Conservation (phyloP, 352 stramenopile species). For the Globisporangium cylindrosporum region DNA sequence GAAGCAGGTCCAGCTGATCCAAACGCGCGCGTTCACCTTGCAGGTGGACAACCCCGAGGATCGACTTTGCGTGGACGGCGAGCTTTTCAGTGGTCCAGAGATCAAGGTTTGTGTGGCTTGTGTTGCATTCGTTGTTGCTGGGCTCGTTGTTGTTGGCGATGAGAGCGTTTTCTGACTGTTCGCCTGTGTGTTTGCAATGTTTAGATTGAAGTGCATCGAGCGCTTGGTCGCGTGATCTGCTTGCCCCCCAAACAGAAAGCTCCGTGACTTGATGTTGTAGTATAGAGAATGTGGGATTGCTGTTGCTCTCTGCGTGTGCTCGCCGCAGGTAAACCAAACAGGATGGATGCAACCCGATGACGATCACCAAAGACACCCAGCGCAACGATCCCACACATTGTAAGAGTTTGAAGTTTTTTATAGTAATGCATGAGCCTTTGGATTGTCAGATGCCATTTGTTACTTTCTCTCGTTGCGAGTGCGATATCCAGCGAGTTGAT, state of each 20-base stretch:
- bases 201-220: conserved; percentile 37
- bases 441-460: background rate
- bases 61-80: conserved; percentile 61
- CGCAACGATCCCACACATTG: background rate
- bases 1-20: conserved; percentile 46
- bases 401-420: background rate
- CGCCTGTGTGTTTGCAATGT: background rate
- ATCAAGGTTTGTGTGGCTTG: conserved; percentile 27
- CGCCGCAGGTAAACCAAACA: background rate
- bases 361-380: background rate
- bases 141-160: background rate
- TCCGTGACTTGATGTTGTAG: conserved; percentile 3
- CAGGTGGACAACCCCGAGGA: conserved; percentile 30
- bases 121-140: background rate
- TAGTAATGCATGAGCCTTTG: conserved; percentile 3
- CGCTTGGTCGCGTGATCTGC: conserved; percentile 38
- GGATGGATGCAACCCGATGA: background rate
- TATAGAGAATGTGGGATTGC: background rate
- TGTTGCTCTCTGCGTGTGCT: background rate
- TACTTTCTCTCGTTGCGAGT: background rate
- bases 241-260: conserved; percentile 17
- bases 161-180: background rate
- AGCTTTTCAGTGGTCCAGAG: conserved; percentile 46
- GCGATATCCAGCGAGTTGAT: background rate
- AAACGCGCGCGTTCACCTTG: conserved; percentile 57